These are phyloP conservation scores for Podila horticola DNA, from an alignment of 192 early-diverging fungal genomes.

Conservation along the genomic window DNA sequence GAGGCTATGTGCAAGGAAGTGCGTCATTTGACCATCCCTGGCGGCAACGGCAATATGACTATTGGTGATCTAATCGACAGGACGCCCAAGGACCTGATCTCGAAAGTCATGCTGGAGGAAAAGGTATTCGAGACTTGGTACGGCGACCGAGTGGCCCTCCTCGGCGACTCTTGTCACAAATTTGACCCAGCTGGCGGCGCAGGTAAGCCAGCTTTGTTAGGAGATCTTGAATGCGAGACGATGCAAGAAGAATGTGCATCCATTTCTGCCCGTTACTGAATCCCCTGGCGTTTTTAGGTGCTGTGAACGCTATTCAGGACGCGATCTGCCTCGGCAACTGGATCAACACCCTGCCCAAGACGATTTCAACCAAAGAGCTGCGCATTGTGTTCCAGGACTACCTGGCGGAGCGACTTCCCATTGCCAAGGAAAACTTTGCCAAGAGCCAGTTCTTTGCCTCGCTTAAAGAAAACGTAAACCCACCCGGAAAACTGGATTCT, in stretches of 20 bases:
- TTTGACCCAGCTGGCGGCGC: too few species aligned
- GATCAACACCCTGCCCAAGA: constrained; percentile 10
- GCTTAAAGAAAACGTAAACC: background rate
- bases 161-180: constrained; percentile 21
- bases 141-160: constrained; percentile 12
- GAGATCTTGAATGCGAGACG: too few species aligned
- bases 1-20: constrained; percentile 24
- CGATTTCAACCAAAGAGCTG: background rate
- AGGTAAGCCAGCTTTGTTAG: too few species aligned
- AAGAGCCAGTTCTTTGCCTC: background rate
- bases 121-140: constrained; percentile 38
- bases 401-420: background rate
- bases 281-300: background rate
- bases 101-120: constrained; percentile 47
- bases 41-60: constrained; percentile 15
- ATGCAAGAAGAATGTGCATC: too few species aligned
- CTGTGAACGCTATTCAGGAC: constrained; percentile 19
- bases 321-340: constrained; percentile 21
- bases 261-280: too few species aligned
- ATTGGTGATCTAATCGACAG: constrained; percentile 33
- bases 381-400: constrained; percentile 16
- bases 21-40: constrained; percentile 24
- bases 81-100: constrained; percentile 18
- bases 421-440: background rate
- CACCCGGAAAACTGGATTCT: background rate